phyloP scores from a whole-genome alignment of 2,329 filamentous ascomycete genomes.

The Scolecobasidium constrictum region DNA sequence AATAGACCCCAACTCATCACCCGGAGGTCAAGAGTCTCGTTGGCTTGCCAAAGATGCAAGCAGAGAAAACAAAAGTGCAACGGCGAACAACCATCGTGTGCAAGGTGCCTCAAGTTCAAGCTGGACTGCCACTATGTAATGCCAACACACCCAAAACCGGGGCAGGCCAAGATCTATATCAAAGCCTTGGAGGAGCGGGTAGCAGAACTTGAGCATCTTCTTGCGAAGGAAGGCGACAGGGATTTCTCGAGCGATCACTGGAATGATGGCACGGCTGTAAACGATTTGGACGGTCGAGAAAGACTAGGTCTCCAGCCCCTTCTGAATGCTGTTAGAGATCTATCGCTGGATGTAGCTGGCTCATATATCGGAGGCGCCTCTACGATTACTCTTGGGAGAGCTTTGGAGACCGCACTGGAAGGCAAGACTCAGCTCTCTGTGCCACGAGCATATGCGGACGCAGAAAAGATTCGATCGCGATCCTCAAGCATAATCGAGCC shows the following conservation, averaged over 20 bases:
- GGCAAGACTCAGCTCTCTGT: not conserved
- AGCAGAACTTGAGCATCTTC: constrained; percentile 1
- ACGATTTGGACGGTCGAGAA: no score
- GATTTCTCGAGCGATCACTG: not conserved
- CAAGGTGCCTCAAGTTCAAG: not conserved
- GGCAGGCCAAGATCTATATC: constrained; percentile 3
- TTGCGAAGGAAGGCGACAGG: constrained; percentile 1
- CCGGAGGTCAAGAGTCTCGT: constrained; percentile 1
- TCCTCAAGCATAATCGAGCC: not conserved
- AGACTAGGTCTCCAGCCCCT: constrained; percentile 3
- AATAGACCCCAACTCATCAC: not conserved
- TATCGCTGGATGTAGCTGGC: constrained; percentile 1
- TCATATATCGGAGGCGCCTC: constrained; percentile 1
- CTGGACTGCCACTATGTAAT: constrained; percentile 2
- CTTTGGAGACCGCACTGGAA: constrained; percentile 1
- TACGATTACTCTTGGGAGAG: not conserved
- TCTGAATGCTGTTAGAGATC: not conserved
- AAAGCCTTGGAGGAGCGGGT: constrained; percentile 6
- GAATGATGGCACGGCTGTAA: no score
- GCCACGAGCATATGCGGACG: not conserved
- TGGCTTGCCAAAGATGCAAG: constrained; percentile 6
- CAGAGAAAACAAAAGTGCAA: constrained; percentile 5
- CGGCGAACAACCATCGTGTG: constrained; percentile 2
- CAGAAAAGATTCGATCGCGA: not conserved
- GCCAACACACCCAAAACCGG: constrained; percentile 5